Evolutionary conservation across 805 yeast species (phyloP), one percentile per base, ranked within the genome.

Genomic region (Myxozyma neglecta): DNA sequence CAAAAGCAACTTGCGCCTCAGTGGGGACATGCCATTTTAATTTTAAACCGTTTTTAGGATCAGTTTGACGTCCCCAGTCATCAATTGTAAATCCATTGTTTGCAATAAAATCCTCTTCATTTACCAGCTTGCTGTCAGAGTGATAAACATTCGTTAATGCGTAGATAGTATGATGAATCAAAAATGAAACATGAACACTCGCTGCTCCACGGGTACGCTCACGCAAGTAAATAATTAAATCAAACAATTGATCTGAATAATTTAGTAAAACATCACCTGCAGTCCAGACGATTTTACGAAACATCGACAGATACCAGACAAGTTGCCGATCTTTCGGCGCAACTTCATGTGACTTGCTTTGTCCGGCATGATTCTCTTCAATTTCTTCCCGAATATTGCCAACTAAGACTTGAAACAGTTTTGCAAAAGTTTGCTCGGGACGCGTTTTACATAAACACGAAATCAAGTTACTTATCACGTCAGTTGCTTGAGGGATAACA

Each of bases 21-120:
- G 78, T 70, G 0, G 98, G 97, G 0, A 80, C 72, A 69, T 86
- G 90, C 99, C 99, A 93, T 0, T 79, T 76, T 66, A 90, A 85
- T 0, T 78, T 69, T 39, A 88, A 62, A 0, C 56, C 56, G 6
- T 53, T 42, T 10, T 56, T 50, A 1, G 71, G 66, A 35, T 70
- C 70, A 4, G 64, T 55, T 45, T 65, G 66, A 16, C 56, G 9
- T 70, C 79, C 44, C 84, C 82, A 52, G 83, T 79, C 59, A 83
- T 80, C 57, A 84, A 74, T 50, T 1, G 66, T 55, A 34, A 57
- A 61, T 1, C 56, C 63, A 3, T 45, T 35, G 5, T 55, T 53
- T 16, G 54, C 64, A 9, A 50, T 11, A 32, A 24, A 50, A 24
- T 51, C 61, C 3, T 53, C 59, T 14, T 52, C 56, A 8, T 59